Conservation (phyloP, 2,329 filamentous ascomycete genomes). For the Aureobasidium sp. region DNA sequence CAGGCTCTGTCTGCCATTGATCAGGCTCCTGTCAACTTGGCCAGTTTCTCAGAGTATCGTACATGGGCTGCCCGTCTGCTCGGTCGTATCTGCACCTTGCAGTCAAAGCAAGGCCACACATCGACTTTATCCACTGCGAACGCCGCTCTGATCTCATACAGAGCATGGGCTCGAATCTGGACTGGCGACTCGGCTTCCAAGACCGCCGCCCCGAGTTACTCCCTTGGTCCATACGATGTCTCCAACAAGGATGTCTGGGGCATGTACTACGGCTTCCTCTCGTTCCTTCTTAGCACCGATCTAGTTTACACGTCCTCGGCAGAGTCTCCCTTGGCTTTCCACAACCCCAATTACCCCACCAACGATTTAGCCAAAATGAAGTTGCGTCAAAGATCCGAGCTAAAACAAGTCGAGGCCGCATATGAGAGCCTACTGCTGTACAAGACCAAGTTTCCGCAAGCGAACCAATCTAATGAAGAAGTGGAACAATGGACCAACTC, state of each 20-base stretch:
- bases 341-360: slow-evolving; percentile 14
- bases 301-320: slow-evolving; percentile 43
- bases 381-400: slow-evolving; percentile 58
- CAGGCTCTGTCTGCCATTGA: slow-evolving; percentile 9
- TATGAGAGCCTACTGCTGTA: slow-evolving; percentile 74
- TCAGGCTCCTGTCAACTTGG: slow-evolving; percentile 1
- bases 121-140: slow-evolving; percentile 25
- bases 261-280: slow-evolving; percentile 75
- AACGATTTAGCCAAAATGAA: slow-evolving; percentile 25
- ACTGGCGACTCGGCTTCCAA: not conserved
- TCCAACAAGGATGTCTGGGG: slow-evolving; percentile 65
- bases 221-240: slow-evolving; percentile 41
- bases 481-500: slow-evolving; percentile 76
- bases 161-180: slow-evolving; percentile 64
- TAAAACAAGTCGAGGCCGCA: slow-evolving; percentile 68
- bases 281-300: slow-evolving; percentile 62
- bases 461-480: slow-evolving; percentile 68
- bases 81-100: slow-evolving; percentile 66
- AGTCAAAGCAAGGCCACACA: slow-evolving; percentile 48
- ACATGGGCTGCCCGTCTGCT: slow-evolving; percentile 69
- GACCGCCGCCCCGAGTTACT: not conserved
- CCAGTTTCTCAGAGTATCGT: slow-evolving; percentile 13
- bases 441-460: slow-evolving; percentile 77
- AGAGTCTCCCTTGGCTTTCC: slow-evolving; percentile 21
- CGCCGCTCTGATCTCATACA: slow-evolving; percentile 42